A percentile compares a stretch with the other conserved stretches of the same genome.
phyloP scores from a whole-genome alignment of 805 yeast genomes.

The Blastobotrys mokoenaii region DNA sequence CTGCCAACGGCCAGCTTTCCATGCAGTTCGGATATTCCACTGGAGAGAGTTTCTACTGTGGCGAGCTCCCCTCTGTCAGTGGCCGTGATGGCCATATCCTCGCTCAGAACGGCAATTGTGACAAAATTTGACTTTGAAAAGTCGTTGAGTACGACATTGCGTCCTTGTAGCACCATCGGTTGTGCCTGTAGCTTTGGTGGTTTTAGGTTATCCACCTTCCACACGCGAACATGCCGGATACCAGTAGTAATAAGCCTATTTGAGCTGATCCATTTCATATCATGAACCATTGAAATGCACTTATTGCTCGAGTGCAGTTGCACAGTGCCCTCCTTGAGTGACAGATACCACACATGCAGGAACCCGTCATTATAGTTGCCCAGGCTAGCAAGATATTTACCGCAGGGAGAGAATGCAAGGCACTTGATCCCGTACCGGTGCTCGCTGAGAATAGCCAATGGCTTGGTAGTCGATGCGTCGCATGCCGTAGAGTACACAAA shows the following conservation, averaged over 20 bases:
- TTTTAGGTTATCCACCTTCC: constrained; percentile 38
- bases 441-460: constrained; percentile 47
- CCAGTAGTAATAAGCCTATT: constrained; percentile 48
- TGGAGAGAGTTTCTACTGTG: constrained; percentile 8
- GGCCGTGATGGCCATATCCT: constrained; percentile 20
- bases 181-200: constrained; percentile 4
- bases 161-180: constrained; percentile 39
- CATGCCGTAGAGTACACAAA: constrained; percentile 48
- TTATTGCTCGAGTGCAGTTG: constrained; percentile 45
- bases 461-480: constrained; percentile 37
- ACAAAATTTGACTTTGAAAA: constrained; percentile 44
- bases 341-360: constrained; percentile 50
- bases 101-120: constrained; percentile 30
- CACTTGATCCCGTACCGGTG: constrained; percentile 58
- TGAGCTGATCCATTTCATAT: constrained; percentile 47
- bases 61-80: constrained; percentile 24
- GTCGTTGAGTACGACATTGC: constrained; percentile 48
- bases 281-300: constrained; percentile 52
- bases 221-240: constrained; percentile 49
- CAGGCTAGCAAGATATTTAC: constrained; percentile 46
- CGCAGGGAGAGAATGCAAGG: constrained; percentile 51
- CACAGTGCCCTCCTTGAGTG: constrained; percentile 22
- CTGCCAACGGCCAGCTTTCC: neutral
- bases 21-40: neutral
- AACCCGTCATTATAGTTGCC: constrained; percentile 68